phyloP scores from a whole-genome alignment of 129 eudicot genomes.

The Sambucus nigra region DNA sequence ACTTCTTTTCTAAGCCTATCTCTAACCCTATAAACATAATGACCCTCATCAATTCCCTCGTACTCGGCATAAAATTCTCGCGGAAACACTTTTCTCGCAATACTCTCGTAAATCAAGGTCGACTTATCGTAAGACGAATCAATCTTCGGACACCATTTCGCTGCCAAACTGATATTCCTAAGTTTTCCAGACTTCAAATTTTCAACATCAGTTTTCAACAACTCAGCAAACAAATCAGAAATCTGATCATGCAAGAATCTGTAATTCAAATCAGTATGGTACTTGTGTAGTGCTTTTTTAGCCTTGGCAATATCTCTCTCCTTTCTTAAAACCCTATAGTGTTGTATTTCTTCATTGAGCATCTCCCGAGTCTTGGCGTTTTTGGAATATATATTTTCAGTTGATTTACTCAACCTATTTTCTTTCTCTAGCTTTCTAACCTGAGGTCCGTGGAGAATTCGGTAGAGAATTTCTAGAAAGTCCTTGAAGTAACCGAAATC shows the following conservation, averaged over 20 bases:
- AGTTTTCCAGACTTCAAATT: not conserved
- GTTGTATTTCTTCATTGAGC: not conserved
- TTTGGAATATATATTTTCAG: not conserved
- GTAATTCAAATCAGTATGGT: not conserved
- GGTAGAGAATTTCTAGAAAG: not conserved
- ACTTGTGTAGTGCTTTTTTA: not conserved
- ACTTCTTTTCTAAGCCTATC: conserved; percentile 8
- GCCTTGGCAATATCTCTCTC: not conserved
- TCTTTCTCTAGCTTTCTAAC: not conserved
- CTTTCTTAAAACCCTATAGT: not conserved
- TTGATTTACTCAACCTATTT: not conserved
- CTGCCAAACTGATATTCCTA: not conserved
- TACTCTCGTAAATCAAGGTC: not conserved
- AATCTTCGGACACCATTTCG: not conserved
- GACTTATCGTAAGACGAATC: not conserved
- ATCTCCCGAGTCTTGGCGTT: not conserved
- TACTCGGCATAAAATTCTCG: not conserved
- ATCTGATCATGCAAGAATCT: not conserved
- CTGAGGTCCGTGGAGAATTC: not conserved
- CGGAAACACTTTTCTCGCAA: conserved; percentile 12
- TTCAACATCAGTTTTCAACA: not conserved
- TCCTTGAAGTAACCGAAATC: conserved; percentile 2
- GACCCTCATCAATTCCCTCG: not conserved
- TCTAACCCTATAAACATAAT: conserved; percentile 6
- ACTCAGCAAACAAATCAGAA: not conserved